Percentiles rank a stretch among this genome's conserved stretches.
Conservation (phyloP, 169 alveolate species). For the Eimeria praecox region DNA sequence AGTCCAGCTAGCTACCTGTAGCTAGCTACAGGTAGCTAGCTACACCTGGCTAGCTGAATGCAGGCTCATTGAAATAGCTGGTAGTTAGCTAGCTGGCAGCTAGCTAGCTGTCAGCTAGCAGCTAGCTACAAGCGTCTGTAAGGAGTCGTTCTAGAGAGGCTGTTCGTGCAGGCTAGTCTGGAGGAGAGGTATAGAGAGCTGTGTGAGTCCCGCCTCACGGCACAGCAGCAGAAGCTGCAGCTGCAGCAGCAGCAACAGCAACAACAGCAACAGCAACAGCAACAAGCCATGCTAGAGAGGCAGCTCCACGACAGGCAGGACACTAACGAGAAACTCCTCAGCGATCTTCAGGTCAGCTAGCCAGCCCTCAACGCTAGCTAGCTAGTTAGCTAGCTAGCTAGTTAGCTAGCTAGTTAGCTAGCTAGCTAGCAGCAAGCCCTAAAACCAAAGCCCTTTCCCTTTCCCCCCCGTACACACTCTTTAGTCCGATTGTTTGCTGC, state of each 20-base stretch:
- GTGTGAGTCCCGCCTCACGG: constrained; percentile 12
- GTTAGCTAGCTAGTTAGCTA: not conserved
- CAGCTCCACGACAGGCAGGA: constrained; percentile 55
- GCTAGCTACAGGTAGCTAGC: not conserved
- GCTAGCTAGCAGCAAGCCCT: not conserved
- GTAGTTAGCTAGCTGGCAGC: not conserved
- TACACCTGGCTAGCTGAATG: not conserved
- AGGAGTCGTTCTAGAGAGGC: not conserved
- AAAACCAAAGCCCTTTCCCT: not conserved
- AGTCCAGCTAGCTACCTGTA: not conserved
- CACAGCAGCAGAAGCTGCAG: constrained; percentile 64
- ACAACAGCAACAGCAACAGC: constrained; percentile 57
- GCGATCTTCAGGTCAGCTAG: constrained; percentile 51
- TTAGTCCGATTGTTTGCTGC: not conserved
- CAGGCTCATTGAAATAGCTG: not conserved
- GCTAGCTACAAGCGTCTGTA: not conserved
- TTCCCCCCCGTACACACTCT: not conserved
- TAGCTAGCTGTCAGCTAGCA: not conserved
- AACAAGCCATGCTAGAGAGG: constrained; percentile 2
- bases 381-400: constrained; percentile 4
- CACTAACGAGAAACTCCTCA: constrained; percentile 50
- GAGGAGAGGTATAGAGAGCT: constrained; percentile 56
- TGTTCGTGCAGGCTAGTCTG: constrained; percentile 46
- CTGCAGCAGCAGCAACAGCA: constrained; percentile 62
- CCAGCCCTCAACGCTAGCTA: not conserved